phyloP scores from a whole-genome alignment of 2,329 filamentous ascomycete species.

The Fusarium brachygibbosum region DNA sequence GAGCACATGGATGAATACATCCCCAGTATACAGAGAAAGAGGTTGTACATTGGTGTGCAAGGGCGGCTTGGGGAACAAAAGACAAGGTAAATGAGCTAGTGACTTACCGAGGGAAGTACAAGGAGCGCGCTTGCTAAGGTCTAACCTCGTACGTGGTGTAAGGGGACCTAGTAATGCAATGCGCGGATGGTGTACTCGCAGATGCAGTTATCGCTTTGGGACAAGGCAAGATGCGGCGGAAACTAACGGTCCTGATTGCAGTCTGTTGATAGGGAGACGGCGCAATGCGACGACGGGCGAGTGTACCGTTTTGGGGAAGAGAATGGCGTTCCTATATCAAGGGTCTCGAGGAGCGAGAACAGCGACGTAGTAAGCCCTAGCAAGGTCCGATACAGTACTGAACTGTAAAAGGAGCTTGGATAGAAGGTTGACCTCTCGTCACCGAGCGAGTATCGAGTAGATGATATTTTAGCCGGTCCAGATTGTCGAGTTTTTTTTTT shows the following conservation, averaged over 20 bases:
- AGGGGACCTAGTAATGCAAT: constrained; percentile 36
- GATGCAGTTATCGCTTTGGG: constrained; percentile 20
- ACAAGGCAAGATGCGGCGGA: constrained; percentile 27
- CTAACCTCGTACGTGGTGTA: constrained; percentile 32
- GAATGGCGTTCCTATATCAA: constrained; percentile 32
- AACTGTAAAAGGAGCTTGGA: constrained; percentile 5
- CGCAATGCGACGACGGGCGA: constrained; percentile 44
- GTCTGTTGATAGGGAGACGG: constrained; percentile 20
- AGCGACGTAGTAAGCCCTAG: constrained; percentile 16
- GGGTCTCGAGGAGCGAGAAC: constrained; percentile 4
- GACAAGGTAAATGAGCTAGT: constrained; percentile 12
- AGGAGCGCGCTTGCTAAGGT: constrained; percentile 16
- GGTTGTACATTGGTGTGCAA: constrained; percentile 32
- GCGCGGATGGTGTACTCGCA: constrained; percentile 12
- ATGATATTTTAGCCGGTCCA: constrained; percentile 6
- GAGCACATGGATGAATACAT: constrained; percentile 25
- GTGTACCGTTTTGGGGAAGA: constrained; percentile 42
- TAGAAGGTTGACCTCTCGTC: constrained; percentile 9
- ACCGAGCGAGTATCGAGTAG: constrained; percentile 1
- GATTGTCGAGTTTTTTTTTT: background rate
- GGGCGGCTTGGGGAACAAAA: constrained; percentile 4
- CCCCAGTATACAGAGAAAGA: constrained; percentile 15
- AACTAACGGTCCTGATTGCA: constrained; percentile 33
- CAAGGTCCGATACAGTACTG: constrained; percentile 1
- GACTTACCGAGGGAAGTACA: constrained; percentile 39